Conservation (phyloP, 352 stramenopile species). For the Phytophthora ohioensis region DNA sequence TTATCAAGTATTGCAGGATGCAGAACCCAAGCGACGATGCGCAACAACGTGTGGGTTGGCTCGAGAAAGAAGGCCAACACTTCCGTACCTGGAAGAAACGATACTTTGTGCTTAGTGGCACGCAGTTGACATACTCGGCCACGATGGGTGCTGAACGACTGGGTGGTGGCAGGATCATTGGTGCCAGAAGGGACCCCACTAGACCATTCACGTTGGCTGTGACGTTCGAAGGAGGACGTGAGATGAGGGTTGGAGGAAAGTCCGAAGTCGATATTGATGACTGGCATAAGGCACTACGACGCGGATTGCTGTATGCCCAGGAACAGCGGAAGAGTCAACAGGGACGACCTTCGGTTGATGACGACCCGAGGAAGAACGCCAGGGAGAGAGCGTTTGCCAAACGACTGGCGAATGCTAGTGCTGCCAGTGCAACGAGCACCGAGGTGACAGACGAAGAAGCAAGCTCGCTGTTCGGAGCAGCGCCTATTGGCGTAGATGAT, state of each 20-base stretch:
- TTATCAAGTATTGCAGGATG: slow-evolving; percentile 57
- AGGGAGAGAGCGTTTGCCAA: slow-evolving; percentile 43
- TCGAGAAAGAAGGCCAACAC: slow-evolving; percentile 76
- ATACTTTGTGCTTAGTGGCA: slow-evolving; percentile 76
- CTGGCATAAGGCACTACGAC: slow-evolving; percentile 72
- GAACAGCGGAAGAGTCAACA: slow-evolving; percentile 40
- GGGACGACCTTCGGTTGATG: slow-evolving; percentile 23
- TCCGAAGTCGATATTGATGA: slow-evolving; percentile 75
- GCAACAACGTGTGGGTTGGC: slow-evolving; percentile 59
- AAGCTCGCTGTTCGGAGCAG: slow-evolving; percentile 37
- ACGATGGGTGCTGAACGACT: slow-evolving; percentile 60
- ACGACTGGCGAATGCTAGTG: slow-evolving; percentile 37
- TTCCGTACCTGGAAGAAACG: slow-evolving; percentile 79
- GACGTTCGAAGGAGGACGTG: slow-evolving; percentile 67
- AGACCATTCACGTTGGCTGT: slow-evolving; percentile 67
- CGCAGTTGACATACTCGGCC: slow-evolving; percentile 69
- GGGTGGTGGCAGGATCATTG: slow-evolving; percentile 63
- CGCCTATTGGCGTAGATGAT: slow-evolving; percentile 23
- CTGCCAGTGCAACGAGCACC: slow-evolving; percentile 20
- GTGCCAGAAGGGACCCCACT: slow-evolving; percentile 63
- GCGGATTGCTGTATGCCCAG: slow-evolving; percentile 50
- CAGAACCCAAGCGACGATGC: slow-evolving; percentile 37
- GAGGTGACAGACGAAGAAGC: slow-evolving; percentile 41
- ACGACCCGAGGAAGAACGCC: slow-evolving; percentile 37
- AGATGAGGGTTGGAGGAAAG: slow-evolving; percentile 72